phyloP scores from a whole-genome alignment of 352 stramenopile species.

The Globisporangium irregulare region DNA sequence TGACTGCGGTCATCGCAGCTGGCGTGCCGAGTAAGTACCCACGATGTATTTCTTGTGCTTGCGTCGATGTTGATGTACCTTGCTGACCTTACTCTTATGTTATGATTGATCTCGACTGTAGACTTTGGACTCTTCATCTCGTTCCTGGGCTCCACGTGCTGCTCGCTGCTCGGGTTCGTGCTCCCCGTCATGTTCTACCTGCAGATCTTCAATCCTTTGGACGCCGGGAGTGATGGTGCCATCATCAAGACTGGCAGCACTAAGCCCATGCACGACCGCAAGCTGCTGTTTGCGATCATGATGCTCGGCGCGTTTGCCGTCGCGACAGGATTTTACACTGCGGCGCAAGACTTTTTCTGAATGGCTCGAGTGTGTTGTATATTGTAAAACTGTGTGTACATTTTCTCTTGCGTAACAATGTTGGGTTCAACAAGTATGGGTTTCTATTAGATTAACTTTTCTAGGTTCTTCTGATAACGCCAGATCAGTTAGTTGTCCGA shows the following conservation, averaged over 20 bases:
- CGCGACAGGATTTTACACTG: constrained; percentile 22
- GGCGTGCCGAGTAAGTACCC: constrained; percentile 23
- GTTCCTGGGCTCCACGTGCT: constrained; percentile 77
- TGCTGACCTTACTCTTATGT: neutral
- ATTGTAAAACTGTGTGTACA: neutral
- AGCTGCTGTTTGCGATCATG: constrained; percentile 18
- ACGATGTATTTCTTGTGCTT: neutral
- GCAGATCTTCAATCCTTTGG: constrained; percentile 24
- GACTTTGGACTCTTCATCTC: constrained; percentile 81
- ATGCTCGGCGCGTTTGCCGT: constrained; percentile 21
- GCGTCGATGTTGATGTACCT: neutral
- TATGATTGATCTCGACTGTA: constrained; percentile 5
- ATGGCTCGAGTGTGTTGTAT: neutral
- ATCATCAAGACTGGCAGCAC: neutral
- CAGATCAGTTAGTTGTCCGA: neutral
- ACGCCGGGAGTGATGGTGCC: neutral
- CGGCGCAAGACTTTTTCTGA: constrained; percentile 22
- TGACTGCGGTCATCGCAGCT: constrained; percentile 20
- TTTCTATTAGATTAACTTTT: constrained; percentile 1
- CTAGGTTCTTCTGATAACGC: neutral
- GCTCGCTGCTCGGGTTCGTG: constrained; percentile 70
- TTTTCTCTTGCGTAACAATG: neutral
- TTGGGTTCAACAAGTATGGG: neutral
- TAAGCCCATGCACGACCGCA: neutral
- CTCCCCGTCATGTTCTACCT: constrained; percentile 73